Evolutionary conservation across 176 grass and related monocot genomes (phyloP).

Genomic region (Oryza australiensis): DNA sequence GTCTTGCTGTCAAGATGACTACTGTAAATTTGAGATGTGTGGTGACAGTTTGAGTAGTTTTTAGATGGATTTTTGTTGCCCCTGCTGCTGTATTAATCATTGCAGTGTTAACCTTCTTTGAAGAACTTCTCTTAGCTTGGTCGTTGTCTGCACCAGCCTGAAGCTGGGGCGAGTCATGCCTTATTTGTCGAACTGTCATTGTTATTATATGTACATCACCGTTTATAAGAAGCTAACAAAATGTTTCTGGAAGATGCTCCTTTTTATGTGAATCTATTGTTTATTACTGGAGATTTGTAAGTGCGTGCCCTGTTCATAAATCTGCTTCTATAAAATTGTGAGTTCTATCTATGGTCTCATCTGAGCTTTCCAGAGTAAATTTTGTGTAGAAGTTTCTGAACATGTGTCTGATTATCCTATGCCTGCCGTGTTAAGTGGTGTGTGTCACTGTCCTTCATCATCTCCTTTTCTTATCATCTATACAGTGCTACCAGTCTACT

Average conservation of each 20-base stretch:
- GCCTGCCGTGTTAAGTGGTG: constrained; percentile 1
- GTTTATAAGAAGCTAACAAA: not conserved
- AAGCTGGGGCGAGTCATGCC: not conserved
- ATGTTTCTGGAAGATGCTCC: not conserved
- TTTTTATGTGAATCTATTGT: not conserved
- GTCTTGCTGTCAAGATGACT: constrained; percentile 35
- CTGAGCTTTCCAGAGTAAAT: not conserved
- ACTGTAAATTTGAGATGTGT: constrained; percentile 25
- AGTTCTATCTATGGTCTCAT: not conserved
- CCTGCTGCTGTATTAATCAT: not conserved
- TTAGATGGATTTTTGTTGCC: constrained; percentile 4
- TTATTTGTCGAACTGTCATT: constrained; percentile 14
- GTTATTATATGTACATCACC: not conserved
- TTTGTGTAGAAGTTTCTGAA: constrained; percentile 17
- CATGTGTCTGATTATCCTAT: not conserved
- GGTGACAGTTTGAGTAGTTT: constrained; percentile 23
- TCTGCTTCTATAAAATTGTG: not conserved
- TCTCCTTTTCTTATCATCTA: constrained; percentile 8
- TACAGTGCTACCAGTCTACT: not conserved
- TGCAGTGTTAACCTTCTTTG: not conserved
- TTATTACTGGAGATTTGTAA: not conserved
- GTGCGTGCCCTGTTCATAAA: not conserved
- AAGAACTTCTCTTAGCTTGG: constrained; percentile 17
- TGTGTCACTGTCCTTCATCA: not conserved
- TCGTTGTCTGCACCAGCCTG: not conserved